Conservation (phyloP, 441 rosid genomes). For the Aleurites moluccanus region DNA sequence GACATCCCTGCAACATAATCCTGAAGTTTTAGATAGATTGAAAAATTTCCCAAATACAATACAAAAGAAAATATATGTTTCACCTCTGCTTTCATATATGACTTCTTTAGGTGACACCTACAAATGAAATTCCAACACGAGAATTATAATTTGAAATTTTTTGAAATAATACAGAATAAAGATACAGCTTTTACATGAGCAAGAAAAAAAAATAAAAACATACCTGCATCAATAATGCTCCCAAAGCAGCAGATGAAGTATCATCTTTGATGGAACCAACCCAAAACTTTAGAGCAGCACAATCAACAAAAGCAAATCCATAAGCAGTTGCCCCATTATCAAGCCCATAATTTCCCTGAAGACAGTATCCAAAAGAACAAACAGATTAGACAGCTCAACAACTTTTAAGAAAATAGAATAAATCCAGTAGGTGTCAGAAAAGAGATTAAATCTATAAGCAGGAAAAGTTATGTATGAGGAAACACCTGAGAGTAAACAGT, state of each 20-base stretch:
- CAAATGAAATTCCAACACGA: slow-evolving; percentile 21
- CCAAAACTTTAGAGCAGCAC: slow-evolving; percentile 91
- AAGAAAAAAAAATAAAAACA: slow-evolving; percentile 29
- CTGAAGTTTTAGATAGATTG: slow-evolving; percentile 14
- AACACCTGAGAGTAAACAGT: background rate
- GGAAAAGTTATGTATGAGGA: background rate
- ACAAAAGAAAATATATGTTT: slow-evolving; percentile 22
- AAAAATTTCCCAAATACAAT: slow-evolving; percentile 3
- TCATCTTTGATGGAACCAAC: slow-evolving; percentile 81
- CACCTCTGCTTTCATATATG: slow-evolving; percentile 80
- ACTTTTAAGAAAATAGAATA: slow-evolving; percentile 9
- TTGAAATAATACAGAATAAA: slow-evolving; percentile 13
- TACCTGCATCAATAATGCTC: slow-evolving; percentile 96
- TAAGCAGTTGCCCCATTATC: slow-evolving; percentile 54
- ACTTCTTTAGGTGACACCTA: slow-evolving; percentile 98
- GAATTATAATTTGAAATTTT: slow-evolving; percentile 23
- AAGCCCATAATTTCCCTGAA: slow-evolving; percentile 48
- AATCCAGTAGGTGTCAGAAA: background rate
- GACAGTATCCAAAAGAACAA: slow-evolving; percentile 14
- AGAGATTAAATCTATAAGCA: slow-evolving; percentile 1
- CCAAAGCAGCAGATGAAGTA: slow-evolving; percentile 80
- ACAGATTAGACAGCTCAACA: slow-evolving; percentile 12
- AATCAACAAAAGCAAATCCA: slow-evolving; percentile 98
- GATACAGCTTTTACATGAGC: background rate
- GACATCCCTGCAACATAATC: slow-evolving; percentile 64